Evolutionary conservation across 2,329 filamentous ascomycete genomes (phyloP).

Genomic region (Colletotrichum brevisporum): DNA sequence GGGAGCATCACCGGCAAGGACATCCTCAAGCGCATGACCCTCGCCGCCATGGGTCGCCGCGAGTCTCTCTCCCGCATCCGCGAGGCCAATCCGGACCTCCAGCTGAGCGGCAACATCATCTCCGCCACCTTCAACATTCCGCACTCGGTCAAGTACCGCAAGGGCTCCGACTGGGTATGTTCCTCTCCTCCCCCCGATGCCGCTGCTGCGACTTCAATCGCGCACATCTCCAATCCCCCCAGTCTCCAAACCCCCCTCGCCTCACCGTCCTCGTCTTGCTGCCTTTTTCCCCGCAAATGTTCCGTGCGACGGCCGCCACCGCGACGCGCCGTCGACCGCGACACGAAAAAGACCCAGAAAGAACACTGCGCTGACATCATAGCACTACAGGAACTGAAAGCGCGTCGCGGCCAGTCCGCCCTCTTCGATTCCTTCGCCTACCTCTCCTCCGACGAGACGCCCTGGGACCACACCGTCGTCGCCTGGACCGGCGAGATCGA

Average conservation of each 20-base stretch:
- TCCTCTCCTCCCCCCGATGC: neutral
- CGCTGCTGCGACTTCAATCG: neutral
- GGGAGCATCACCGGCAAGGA: conserved; percentile 49
- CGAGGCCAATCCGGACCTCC: conserved; percentile 68
- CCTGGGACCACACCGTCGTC: conserved; percentile 93
- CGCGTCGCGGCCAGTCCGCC: conserved; percentile 89
- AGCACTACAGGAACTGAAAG: conserved; percentile 75
- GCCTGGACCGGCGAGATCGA: conserved; percentile 95
- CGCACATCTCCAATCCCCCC: neutral
- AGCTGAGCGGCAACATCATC: conserved; percentile 75
- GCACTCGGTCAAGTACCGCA: conserved; percentile 70
- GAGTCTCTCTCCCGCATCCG: conserved; percentile 70
- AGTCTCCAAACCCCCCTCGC: neutral
- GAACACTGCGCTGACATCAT: conserved; percentile 34
- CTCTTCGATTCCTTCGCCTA: conserved; percentile 93
- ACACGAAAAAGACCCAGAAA: neutral
- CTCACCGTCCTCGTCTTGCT: neutral
- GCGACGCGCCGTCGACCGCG: too few relatives aligned
- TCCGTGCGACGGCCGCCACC: neutral
- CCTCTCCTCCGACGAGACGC: conserved; percentile 84
- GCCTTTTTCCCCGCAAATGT: neutral
- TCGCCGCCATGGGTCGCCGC: conserved; percentile 58
- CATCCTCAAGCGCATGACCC: conserved; percentile 60
- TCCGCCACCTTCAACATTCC: conserved; percentile 76
- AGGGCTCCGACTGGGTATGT: conserved; percentile 73